Conservation (phyloP, 768 basidiomycete genomes). For the Tubosaeta sp. region DNA sequence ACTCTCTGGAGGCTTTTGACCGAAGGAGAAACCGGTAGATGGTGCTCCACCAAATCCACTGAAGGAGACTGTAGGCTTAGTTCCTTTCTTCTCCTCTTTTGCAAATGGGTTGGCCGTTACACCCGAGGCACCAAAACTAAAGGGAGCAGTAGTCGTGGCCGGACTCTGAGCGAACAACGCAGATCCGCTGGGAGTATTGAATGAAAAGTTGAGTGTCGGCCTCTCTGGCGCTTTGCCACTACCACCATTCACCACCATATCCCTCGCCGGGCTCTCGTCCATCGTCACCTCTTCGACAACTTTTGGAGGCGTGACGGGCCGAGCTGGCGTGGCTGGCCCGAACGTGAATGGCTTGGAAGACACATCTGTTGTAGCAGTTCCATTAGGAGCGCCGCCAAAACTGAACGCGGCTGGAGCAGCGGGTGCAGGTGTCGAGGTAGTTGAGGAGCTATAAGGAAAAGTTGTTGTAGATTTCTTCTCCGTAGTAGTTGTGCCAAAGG, state of each 20-base stretch:
- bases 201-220: slow-evolving; percentile 47
- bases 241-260: slow-evolving; percentile 42
- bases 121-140: slow-evolving; percentile 31
- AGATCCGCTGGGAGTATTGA: slow-evolving; percentile 36
- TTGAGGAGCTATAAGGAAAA: slow-evolving; percentile 43
- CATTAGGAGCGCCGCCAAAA: slow-evolving; percentile 42
- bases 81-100: slow-evolving; percentile 44
- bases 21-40: slow-evolving; percentile 45
- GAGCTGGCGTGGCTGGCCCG: slow-evolving; percentile 37
- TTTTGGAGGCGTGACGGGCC: slow-evolving; percentile 65
- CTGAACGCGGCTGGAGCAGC: slow-evolving; percentile 36
- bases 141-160: slow-evolving; percentile 29
- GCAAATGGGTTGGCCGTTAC: slow-evolving; percentile 44
- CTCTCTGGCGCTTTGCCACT: slow-evolving; percentile 34
- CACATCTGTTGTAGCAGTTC: slow-evolving; percentile 37
- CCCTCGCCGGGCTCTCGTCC: slow-evolving; percentile 79
- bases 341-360: slow-evolving; percentile 55
- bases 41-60: slow-evolving; percentile 44
- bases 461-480: slow-evolving; percentile 34
- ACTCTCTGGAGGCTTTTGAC: slow-evolving; percentile 37
- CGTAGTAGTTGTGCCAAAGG: slow-evolving; percentile 32
- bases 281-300: slow-evolving; percentile 66
- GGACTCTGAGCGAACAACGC: slow-evolving; percentile 35
- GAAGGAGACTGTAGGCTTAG: slow-evolving; percentile 40
- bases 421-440: slow-evolving; percentile 32